Evolutionary conservation across 2,329 filamentous ascomycete species (phyloP), one percentile per base, ranked within the genome.

Genomic region (Colletotrichum gloeosporioides): DNA sequence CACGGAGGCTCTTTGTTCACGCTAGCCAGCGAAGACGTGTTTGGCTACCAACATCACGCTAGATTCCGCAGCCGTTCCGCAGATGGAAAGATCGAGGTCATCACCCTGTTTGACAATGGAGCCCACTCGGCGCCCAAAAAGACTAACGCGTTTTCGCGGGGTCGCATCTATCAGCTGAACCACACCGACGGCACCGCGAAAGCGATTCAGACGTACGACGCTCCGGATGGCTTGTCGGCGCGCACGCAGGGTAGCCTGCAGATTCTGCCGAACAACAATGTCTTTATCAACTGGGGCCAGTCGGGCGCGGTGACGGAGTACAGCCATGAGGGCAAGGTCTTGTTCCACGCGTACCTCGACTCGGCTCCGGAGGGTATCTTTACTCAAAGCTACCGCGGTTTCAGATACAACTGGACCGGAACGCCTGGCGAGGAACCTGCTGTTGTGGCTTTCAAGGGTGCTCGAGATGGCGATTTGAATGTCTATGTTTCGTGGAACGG

Each of bases 381-480:
- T 25, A 53, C 44, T 12, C n/a, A 53, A n/a, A 53, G 44, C n/a
- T 53, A 53, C 6, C 44, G 44, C 2, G 44, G 44, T 12, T 53
- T 53, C n/a, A 53, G 44, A 1, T 53, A 22, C 10, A 22, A 13
- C 10, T 53, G 44, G n/a, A 53, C 44, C 44, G 44, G 44, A 8
- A 53, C 44, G 1, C 44, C n/a, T 13, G 10, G n/a, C 8, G 44
- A 53, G 44, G 44, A 53, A 53, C 44, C 44, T 22, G n/a, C 44
- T 0, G 22, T 53, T 2, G n/a, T 53, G 44, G 1, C 44, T 13
- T 53, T 13, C n/a, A 53, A 53, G 6, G n/a, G n/a, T 53, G 2
- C 0, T 0, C n/a, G 0, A 53, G 2, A 1, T 53, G n/a, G n/a
- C 8, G n/a, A 53, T 0, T 53, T 53, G n/a, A 18, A 49, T 49